Evolutionary conservation across 2,329 filamentous ascomycete genomes (phyloP).

Genomic region (Sclerotinia spermophila): DNA sequence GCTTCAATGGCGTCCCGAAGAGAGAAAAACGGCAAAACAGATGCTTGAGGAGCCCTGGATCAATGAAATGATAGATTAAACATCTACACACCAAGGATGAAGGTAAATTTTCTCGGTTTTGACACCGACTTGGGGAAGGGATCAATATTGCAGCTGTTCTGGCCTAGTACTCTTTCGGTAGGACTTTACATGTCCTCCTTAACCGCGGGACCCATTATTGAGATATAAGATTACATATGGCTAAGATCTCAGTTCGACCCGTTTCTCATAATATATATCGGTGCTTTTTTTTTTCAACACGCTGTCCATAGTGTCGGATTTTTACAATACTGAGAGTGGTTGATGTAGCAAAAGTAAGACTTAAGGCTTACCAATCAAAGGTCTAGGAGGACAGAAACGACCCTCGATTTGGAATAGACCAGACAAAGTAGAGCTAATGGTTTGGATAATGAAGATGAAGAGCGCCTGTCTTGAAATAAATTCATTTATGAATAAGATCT

Average conservation of each 20-base stretch:
- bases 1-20: constrained; percentile 38
- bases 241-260: not conserved
- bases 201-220: not conserved
- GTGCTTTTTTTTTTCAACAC: not conserved
- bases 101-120: not conserved
- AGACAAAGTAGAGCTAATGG: not conserved
- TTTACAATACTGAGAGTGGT: not conserved
- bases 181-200: not conserved
- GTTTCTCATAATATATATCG: not conserved
- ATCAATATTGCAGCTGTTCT: not conserved
- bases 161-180: not conserved
- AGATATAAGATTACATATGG: not conserved
- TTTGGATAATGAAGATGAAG: not conserved
- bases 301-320: not conserved
- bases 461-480: not conserved
- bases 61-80: not conserved
- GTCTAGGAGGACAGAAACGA: not conserved
- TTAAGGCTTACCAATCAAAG: not conserved
- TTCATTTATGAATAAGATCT: not conserved
- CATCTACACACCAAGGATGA: not conserved
- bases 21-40: constrained; percentile 37
- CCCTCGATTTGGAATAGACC: not conserved
- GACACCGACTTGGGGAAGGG: not conserved
- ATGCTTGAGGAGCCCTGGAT: constrained; percentile 37
- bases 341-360: not conserved